These are phyloP conservation scores for Colletotrichum filicis DNA, from an alignment of 2,329 filamentous ascomycete genomes.

Conservation along the genomic window DNA sequence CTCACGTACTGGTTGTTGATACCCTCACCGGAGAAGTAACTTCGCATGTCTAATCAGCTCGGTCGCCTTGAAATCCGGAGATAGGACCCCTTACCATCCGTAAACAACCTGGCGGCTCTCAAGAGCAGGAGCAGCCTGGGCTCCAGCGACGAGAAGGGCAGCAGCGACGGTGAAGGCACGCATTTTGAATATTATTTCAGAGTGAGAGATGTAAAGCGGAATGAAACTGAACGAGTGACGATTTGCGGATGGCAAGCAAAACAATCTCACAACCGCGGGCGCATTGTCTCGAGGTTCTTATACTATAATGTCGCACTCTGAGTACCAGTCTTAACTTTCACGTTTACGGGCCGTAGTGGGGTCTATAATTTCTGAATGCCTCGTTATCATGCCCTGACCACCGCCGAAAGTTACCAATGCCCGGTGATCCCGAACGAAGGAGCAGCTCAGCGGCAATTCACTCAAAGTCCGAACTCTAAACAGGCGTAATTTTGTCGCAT, in stretches of 20 bases:
- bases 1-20: slow-evolving; percentile 12
- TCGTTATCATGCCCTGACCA: not conserved
- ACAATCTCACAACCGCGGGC: rapidly evolving
- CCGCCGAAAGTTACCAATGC: not conserved
- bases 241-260: not conserved
- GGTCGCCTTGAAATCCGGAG: not conserved
- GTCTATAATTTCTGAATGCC: not conserved
- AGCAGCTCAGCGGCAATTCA: not conserved
- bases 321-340: not conserved
- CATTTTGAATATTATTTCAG: not conserved
- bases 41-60: not conserved
- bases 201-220: not conserved
- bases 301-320: not conserved
- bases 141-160: slow-evolving; percentile 7
- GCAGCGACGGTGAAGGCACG: slow-evolving; percentile 5
- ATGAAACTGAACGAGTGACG: not conserved
- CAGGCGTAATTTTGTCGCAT: not conserved
- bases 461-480: not conserved
- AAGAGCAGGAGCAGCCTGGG: slow-evolving; percentile 13
- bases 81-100: slow-evolving; percentile 12
- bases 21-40: slow-evolving; percentile 21
- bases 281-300: not conserved
- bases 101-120: slow-evolving; percentile 20
- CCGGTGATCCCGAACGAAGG: not conserved
- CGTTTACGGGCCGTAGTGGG: not conserved